Base-by-base conservation (phyloP, 2,329 filamentous ascomycete genomes). In the Tolypocladium guangdongense region DNA sequence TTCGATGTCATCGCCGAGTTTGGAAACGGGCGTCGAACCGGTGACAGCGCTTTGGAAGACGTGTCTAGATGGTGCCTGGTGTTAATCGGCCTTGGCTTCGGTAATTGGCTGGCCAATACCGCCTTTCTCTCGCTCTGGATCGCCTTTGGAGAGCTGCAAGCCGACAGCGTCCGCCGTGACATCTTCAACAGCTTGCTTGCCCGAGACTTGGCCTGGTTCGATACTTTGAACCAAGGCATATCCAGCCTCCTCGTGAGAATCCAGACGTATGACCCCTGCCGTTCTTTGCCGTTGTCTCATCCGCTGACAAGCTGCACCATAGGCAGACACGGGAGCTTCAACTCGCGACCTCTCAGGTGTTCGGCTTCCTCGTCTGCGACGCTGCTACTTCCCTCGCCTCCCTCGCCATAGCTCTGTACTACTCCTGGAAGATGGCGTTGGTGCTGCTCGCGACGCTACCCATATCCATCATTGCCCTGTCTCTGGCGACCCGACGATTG, bases 291-390 rank as follows among this genome's bases (percentile, higher is more conserved):
- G n/a, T 8, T 11, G 1, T 35, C 6, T 16, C 12, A 20, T 49
- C 3, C 7, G 27, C 54, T 7, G 1, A 16, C 1, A 0, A 12
- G 22, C 1, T 33, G 7, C 20, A n/a, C 3, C 8, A 6, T 54
- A 96, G 90, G 30, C 86, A 95, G 65, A 86, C 87, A 8, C 79
- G 86, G 53, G 91, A 96, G 57, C 74, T 97, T 4, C 90, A 96
- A 62, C 73, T 85, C 2, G 87, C 88, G 0, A 84, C 85, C 0
- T 92, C 90, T 0, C 86, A 93, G 59, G 85, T 90, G 0, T 73
- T 96, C 0, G 91, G 90, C 0, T 80, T 86, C 46, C 66, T 87
- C 1, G 62, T 87, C 8, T 79, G 83, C 55, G 83, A 87, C 56
- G 59, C 81, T 0, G 73, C 87, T n/a, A 82, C 85, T 3, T 78